Percentiles rank a stretch among this genome's conserved stretches.
Conservation (phyloP, 768 basidiomycete species). For the Lactarius akahatsu region DNA sequence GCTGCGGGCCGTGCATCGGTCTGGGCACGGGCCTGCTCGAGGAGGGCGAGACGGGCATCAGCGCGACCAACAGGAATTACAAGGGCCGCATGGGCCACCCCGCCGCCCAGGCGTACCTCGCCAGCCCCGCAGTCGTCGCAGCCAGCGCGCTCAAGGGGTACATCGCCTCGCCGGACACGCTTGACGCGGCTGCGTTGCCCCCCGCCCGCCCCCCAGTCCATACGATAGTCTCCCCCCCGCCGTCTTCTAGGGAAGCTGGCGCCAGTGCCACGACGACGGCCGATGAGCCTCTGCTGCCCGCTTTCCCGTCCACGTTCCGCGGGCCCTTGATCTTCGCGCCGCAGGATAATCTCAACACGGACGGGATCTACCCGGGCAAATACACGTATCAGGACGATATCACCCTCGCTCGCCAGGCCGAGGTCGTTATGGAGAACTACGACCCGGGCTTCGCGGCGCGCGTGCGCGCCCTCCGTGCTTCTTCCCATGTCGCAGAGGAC, state of each 20-base stretch:
- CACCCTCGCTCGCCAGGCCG: slow-evolving; percentile 88
- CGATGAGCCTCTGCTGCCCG: slow-evolving; percentile 67
- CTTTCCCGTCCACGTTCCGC: slow-evolving; percentile 80
- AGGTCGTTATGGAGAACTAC: slow-evolving; percentile 99
- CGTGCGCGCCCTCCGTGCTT: slow-evolving; percentile 50
- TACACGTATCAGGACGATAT: slow-evolving; percentile 99
- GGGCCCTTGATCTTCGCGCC: slow-evolving; percentile 91
- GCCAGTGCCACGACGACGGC: slow-evolving; percentile 25
- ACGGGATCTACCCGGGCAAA: slow-evolving; percentile 98
- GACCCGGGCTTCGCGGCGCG: slow-evolving; percentile 81
- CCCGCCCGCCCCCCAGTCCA: slow-evolving; percentile 54
- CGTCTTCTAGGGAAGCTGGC: slow-evolving; percentile 23
- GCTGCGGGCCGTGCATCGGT: slow-evolving; percentile 98
- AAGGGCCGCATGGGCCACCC: slow-evolving; percentile 99
- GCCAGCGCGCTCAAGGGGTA: slow-evolving; percentile 92
- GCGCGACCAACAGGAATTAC: slow-evolving; percentile 98
- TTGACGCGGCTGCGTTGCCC: slow-evolving; percentile 55
- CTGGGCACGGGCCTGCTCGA: slow-evolving; percentile 89
- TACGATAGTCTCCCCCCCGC: slow-evolving; percentile 43
- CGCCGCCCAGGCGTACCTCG: slow-evolving; percentile 92
- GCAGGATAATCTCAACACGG: slow-evolving; percentile 97
- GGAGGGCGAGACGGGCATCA: slow-evolving; percentile 94
- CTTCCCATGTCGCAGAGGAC: slow-evolving; percentile 17
- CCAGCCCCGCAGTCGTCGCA: slow-evolving; percentile 95
- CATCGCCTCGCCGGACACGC: slow-evolving; percentile 77